Base-by-base conservation (phyloP, 2,329 filamentous ascomycete species). In the Ceratocystis cubensis region DNA sequence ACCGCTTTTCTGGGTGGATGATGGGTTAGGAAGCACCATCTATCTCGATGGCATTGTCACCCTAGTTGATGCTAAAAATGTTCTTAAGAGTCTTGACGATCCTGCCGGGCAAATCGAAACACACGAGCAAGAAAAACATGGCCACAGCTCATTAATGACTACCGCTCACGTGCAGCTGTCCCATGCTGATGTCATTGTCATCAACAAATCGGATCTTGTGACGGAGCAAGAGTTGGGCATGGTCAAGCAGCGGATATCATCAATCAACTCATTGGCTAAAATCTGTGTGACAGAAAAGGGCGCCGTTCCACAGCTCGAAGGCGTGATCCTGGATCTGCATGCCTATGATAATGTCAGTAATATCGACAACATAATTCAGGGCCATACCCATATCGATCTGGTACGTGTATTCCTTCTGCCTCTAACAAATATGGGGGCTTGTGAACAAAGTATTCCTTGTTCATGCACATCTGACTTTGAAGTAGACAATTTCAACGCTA, bases 1-100 rank as follows among this genome's bases (percentile, higher is more conserved):
- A 0, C 94, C 94, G 0, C 78, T 97, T 15, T 99, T 99, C 78
- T 99, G 94, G 94, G 87, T 99, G 30, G 94, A 99, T 72, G 93
- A 97, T 70, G 94, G 92, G 0, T 82, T 99, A 2, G 93, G 91
- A 6, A 96, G 92, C 75, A 92, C 88, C 46, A 96, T 99, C 72
- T 99, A 96, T 75, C 84, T 99, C 0, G 94, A 99, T 73, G 94
- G 94, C 1, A 96, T 99, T 66, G 92, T 97, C 61, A 97, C 94
- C 0, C 80, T 99, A 1, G 90, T 99, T 22, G 94, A 99, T 74
- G 93, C 92, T 41, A 95, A 94, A 77, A 96, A 97, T 72, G 88
- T 99, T 25, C 75, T 95, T 3, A 85, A 82, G 69, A 89, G 85
- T 71, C 81, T 99, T 1, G 89, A 96, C 69, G 89, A 96, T 66